Conservation (phyloP, 176 grass and related monocot species). For the Lolium multiflorum region DNA sequence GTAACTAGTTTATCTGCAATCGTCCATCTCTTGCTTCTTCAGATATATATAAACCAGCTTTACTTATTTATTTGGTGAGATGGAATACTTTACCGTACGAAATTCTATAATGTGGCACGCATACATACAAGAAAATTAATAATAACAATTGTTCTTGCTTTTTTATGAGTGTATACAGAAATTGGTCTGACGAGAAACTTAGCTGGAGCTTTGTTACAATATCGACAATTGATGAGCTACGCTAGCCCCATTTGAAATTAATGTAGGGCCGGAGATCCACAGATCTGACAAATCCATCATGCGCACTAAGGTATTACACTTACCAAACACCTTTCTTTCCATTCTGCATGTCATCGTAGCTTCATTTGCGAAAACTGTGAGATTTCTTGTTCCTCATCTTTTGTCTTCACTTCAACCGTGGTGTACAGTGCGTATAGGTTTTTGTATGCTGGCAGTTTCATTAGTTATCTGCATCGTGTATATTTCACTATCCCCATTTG, state of each 20-base stretch:
- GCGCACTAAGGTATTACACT: not conserved
- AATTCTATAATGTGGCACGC: not conserved
- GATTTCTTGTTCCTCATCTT: not conserved
- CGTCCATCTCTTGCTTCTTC: not conserved
- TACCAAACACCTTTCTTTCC: not conserved
- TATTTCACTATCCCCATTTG: not conserved
- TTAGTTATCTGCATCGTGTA: not conserved
- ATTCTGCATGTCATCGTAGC: not conserved
- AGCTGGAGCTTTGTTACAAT: not conserved
- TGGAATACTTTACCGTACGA: not conserved
- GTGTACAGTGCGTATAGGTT: not conserved
- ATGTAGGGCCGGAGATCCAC: not conserved
- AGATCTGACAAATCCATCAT: not conserved
- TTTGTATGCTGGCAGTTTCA: not conserved
- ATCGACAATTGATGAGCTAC: not conserved
- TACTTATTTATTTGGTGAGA: not conserved
- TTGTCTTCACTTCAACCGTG: not conserved
- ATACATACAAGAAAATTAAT: not conserved
- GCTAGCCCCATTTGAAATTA: not conserved
- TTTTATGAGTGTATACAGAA: not conserved
- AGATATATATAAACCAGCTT: not conserved
- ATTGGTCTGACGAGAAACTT: not conserved
- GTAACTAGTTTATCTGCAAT: not conserved
- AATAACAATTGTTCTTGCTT: not conserved
- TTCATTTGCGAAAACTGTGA: no score